Conservation (phyloP, 2,329 filamentous ascomycete genomes). For the Aspergillus fructus region DNA sequence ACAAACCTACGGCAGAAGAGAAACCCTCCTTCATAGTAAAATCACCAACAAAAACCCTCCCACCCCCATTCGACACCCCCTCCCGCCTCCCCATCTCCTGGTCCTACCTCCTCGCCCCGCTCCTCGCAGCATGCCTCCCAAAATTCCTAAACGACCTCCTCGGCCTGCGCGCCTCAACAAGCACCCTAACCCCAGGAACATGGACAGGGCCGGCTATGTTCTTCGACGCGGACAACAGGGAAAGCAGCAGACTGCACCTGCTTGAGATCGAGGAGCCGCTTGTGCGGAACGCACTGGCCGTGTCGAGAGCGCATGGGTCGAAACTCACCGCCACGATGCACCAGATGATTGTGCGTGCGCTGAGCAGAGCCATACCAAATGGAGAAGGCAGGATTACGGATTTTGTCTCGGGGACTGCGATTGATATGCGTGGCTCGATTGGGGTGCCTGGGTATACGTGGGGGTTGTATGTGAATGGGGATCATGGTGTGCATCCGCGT, state of each 20-base stretch:
- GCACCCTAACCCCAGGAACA: slow-evolving; percentile 27
- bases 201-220: slow-evolving; percentile 33
- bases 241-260: slow-evolving; percentile 33
- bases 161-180: slow-evolving; percentile 30
- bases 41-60: slow-evolving; percentile 22
- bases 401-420: slow-evolving; percentile 40
- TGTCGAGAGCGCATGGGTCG: slow-evolving; percentile 32
- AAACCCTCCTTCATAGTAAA: slow-evolving; percentile 13
- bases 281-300: slow-evolving; percentile 27
- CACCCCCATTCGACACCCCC: slow-evolving; percentile 40
- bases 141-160: slow-evolving; percentile 31
- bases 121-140: slow-evolving; percentile 41
- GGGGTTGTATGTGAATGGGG: slow-evolving; percentile 36
- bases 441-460: slow-evolving; percentile 34
- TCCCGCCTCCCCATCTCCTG: slow-evolving; percentile 45
- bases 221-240: slow-evolving; percentile 20
- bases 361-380: slow-evolving; percentile 32
- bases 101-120: slow-evolving; percentile 43
- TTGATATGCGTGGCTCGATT: slow-evolving; percentile 43
- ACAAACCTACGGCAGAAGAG: not conserved
- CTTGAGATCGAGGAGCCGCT: slow-evolving; percentile 30
- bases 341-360: slow-evolving; percentile 40
- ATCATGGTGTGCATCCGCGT: slow-evolving; percentile 26
- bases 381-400: slow-evolving; percentile 21
- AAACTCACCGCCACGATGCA: slow-evolving; percentile 46